A percentile compares a stretch with the other conserved stretches of the same genome.
These are phyloP conservation scores for Achaetomium macrosporum DNA, from an alignment of 2,329 filamentous ascomycete species.

Conservation along the genomic window DNA sequence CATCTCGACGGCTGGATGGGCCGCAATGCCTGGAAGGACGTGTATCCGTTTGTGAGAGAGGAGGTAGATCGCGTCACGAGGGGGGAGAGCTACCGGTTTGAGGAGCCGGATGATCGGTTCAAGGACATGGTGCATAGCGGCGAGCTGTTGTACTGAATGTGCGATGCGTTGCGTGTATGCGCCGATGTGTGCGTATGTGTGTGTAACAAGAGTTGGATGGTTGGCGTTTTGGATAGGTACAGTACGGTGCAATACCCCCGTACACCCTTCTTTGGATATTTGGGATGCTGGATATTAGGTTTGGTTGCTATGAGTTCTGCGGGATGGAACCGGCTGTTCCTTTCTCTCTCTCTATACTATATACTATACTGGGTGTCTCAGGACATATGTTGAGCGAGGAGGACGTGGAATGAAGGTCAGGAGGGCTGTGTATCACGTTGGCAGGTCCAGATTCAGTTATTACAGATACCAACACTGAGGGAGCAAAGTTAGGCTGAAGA, in stretches of 20 bases:
- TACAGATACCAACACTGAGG: no score
- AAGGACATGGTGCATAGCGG: slow-evolving; percentile 36
- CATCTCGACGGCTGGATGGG: slow-evolving; percentile 61
- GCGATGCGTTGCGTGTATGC: background rate
- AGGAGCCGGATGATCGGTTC: slow-evolving; percentile 40
- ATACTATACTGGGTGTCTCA: background rate
- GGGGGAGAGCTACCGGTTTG: slow-evolving; percentile 37
- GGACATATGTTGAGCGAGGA: background rate
- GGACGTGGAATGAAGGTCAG: no score
- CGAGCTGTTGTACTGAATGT: slow-evolving; percentile 33
- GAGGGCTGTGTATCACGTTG: no score
- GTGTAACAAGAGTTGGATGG: background rate
- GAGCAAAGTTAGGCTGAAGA: no score
- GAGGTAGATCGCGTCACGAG: slow-evolving; percentile 49
- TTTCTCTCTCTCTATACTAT: no score
- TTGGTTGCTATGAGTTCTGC: background rate
- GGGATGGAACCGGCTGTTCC: no score
- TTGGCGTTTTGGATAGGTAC: background rate
- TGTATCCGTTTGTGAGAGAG: slow-evolving; percentile 50
- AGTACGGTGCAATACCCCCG: background rate
- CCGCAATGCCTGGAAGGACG: slow-evolving; percentile 51
- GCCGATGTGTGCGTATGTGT: background rate
- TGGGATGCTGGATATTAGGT: background rate
- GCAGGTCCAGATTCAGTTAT: no score
- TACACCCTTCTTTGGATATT: background rate